These are phyloP conservation scores for Pyricularia sp. DNA, from an alignment of 2,329 filamentous ascomycete genomes.

Conservation along the genomic window DNA sequence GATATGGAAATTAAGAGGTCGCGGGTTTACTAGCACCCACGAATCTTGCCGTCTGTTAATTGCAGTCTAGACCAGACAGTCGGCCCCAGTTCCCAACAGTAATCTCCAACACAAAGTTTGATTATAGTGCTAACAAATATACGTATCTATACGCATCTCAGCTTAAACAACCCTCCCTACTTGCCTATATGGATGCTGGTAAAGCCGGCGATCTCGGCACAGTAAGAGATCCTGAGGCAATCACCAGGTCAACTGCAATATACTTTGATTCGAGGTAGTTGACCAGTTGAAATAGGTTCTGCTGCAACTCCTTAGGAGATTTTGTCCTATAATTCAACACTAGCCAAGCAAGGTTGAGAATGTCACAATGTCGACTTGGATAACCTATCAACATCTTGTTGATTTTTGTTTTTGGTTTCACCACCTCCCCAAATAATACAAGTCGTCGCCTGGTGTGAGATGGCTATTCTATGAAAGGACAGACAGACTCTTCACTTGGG, in stretches of 20 bases:
- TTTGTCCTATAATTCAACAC: neutral
- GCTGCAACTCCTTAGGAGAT: neutral
- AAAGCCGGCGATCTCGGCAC: neutral
- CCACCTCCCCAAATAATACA: neutral
- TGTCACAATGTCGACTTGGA: neutral
- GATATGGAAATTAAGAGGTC: neutral
- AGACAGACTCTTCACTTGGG: slow-evolving; percentile 5
- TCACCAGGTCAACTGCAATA: neutral
- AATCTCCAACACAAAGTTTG: too few species aligned
- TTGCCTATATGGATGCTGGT: too few species aligned
- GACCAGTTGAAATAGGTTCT: neutral
- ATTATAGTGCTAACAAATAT: too few species aligned
- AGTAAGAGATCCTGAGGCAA: neutral
- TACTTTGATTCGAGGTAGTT: neutral
- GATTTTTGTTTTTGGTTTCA: neutral
- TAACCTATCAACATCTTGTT: neutral
- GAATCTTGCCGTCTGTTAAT: neutral
- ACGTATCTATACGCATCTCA: too few species aligned
- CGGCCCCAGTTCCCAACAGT: too few species aligned
- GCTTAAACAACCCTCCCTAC: too few species aligned
- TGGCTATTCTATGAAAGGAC: neutral
- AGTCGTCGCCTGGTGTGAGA: neutral
- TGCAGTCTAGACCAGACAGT: neutral
- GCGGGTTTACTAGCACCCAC: neutral
- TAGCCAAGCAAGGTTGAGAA: neutral